Conservation (phyloP, 2,329 filamentous ascomycete genomes). For the Cryphonectria naterciae region DNA sequence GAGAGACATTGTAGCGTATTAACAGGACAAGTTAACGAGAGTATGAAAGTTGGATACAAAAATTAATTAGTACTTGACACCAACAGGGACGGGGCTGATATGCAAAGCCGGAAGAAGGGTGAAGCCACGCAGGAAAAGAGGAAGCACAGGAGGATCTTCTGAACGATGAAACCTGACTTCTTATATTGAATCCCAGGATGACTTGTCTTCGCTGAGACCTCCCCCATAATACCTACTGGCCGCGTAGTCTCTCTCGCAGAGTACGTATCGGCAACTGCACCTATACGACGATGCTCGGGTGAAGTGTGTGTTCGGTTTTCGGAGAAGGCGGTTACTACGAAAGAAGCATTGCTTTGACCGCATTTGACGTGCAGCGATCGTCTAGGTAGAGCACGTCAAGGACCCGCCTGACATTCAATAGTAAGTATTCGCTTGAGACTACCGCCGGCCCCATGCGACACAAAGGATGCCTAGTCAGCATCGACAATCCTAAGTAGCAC, state of each 20-base stretch:
- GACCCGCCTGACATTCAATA: conserved; percentile 7
- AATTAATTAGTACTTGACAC: not conserved
- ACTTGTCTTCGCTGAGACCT: not conserved
- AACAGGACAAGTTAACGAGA: not conserved
- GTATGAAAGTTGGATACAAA: not conserved
- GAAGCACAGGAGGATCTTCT: not conserved
- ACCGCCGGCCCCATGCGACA: conserved; percentile 5
- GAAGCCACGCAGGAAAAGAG: not conserved
- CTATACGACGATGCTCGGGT: not conserved
- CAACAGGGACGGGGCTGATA: not conserved
- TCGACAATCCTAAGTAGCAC: not conserved
- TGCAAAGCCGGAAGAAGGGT: not conserved
- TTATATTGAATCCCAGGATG: not conserved
- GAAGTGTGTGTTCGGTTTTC: not conserved
- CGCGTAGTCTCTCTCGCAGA: not conserved
- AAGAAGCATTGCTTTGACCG: not conserved
- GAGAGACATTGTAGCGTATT: conserved; percentile 10
- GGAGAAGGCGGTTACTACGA: not conserved
- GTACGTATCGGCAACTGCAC: not conserved
- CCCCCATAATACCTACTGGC: not conserved
- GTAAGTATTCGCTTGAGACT: not conserved
- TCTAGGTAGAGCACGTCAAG: not conserved
- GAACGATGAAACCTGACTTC: not conserved
- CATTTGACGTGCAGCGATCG: not conserved
- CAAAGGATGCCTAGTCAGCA: not conserved